phyloP scores from a whole-genome alignment of 768 basidiomycete genomes.

The Russula sp. region DNA sequence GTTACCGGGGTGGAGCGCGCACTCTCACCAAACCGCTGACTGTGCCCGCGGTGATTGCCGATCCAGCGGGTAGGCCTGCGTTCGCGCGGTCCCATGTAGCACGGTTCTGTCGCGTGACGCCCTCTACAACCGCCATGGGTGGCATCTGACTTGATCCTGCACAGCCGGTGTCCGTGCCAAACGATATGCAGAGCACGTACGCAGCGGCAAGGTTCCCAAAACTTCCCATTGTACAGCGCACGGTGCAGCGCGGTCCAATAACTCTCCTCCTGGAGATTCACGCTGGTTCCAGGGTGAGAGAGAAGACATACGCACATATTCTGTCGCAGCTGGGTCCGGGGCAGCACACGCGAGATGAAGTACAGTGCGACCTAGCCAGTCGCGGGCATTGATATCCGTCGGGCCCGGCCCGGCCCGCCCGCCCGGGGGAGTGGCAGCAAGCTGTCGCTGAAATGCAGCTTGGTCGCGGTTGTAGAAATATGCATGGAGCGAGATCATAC shows the following conservation, averaged over 20 bases:
- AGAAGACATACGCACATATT: slow-evolving; percentile 76
- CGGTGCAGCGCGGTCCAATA: slow-evolving; percentile 91
- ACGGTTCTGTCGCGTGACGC: slow-evolving; percentile 42
- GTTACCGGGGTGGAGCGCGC: no score
- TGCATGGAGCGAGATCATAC: slow-evolving; percentile 79
- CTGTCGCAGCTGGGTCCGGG: slow-evolving; percentile 42
- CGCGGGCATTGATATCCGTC: slow-evolving; percentile 64
- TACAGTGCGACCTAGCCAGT: slow-evolving; percentile 67
- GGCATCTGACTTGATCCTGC: slow-evolving; percentile 30
- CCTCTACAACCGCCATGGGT: slow-evolving; percentile 66
- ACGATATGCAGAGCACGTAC: slow-evolving; percentile 35
- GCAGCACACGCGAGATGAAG: slow-evolving; percentile 76
- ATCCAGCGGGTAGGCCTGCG: not conserved
- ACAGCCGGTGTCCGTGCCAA: not conserved
- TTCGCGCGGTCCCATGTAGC: slow-evolving; percentile 25
- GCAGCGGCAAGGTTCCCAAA: slow-evolving; percentile 69
- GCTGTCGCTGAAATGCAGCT: slow-evolving; percentile 69
- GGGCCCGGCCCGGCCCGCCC: no score
- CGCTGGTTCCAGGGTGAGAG: slow-evolving; percentile 64
- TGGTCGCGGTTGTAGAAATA: slow-evolving; percentile 65
- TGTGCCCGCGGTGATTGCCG: not conserved
- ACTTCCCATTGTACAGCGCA: slow-evolving; percentile 73
- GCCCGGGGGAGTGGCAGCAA: slow-evolving; percentile 33
- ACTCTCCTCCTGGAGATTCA: slow-evolving; percentile 83
- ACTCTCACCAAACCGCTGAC: no score